These are phyloP conservation scores for Moelleriella libera DNA, from an alignment of 2,329 filamentous ascomycete genomes.

Conservation along the genomic window DNA sequence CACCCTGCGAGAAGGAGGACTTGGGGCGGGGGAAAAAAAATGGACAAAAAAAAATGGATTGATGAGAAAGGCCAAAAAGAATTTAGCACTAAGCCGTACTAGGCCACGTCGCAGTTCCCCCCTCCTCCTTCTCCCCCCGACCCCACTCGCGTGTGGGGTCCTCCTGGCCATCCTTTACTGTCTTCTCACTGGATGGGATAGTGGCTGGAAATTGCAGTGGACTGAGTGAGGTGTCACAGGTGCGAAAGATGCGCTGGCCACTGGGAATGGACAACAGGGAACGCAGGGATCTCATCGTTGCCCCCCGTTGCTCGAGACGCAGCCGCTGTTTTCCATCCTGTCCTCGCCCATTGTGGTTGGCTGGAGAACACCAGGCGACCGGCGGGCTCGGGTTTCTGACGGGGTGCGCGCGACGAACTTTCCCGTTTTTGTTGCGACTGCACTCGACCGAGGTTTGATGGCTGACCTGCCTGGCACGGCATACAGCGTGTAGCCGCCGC, in stretches of 20 bases:
- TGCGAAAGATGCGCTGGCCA: background rate
- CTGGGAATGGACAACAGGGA: background rate
- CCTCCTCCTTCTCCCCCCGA: background rate
- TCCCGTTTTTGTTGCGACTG: background rate
- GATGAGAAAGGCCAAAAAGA: background rate
- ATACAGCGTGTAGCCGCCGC: no score
- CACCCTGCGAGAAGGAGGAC: background rate
- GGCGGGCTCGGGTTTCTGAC: background rate
- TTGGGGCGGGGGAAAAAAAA: background rate
- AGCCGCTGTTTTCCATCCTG: background rate
- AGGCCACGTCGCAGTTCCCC: background rate
- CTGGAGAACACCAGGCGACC: background rate
- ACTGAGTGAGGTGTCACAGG: conserved; percentile 1
- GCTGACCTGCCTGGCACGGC: no score
- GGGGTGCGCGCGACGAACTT: background rate
- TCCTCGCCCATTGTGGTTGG: background rate
- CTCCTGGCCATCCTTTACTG: background rate
- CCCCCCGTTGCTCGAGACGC: background rate
- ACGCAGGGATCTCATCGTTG: background rate
- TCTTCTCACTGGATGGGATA: background rate
- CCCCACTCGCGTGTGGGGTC: background rate
- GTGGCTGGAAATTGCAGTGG: conserved; percentile 6
- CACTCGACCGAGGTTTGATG: no score
- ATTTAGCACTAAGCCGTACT: background rate
- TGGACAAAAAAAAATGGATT: background rate